phyloP scores from a whole-genome alignment of 2,329 filamentous ascomycete genomes.

The Thielaviopsis ethacetica region DNA sequence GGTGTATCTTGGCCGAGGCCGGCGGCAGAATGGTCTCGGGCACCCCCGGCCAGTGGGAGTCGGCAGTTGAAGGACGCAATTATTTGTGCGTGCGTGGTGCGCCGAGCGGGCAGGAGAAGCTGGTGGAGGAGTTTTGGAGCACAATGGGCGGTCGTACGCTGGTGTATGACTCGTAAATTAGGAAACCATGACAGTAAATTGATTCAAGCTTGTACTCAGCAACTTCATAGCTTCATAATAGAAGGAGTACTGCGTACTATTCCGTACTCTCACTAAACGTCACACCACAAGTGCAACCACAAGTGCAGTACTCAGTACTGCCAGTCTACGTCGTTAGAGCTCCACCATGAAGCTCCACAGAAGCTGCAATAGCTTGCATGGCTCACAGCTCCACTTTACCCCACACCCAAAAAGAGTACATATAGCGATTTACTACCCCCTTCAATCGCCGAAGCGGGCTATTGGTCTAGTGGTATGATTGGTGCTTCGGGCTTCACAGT shows the following conservation, averaged over 20 bases:
- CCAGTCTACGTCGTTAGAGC: too few species aligned
- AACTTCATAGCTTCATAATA: too few species aligned
- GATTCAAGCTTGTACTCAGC: neutral
- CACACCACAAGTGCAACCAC: too few species aligned
- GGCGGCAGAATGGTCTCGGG: constrained; percentile 57
- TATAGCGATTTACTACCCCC: too few species aligned
- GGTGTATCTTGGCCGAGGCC: constrained; percentile 59
- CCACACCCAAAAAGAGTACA: too few species aligned
- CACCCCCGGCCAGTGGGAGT: constrained; percentile 58
- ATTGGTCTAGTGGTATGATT: constrained; percentile 13
- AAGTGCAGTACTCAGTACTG: too few species aligned
- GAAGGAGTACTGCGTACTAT: too few species aligned
- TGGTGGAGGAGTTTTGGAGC: constrained; percentile 48
- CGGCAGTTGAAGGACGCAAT: constrained; percentile 38
- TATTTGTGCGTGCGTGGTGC: constrained; percentile 49
- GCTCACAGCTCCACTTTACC: too few species aligned
- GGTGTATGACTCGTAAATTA: constrained; percentile 23
- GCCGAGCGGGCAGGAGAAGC: constrained; percentile 39
- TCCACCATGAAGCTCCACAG: neutral
- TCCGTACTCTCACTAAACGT: too few species aligned
- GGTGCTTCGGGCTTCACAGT: constrained; percentile 10
- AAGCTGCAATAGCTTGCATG: neutral
- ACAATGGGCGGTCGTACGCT: constrained; percentile 38
- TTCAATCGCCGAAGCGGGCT: constrained; percentile 12
- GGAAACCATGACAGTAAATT: neutral